phyloP scores from a whole-genome alignment of 2,329 filamentous ascomycete species.

The Raffaelea albimanens region DNA sequence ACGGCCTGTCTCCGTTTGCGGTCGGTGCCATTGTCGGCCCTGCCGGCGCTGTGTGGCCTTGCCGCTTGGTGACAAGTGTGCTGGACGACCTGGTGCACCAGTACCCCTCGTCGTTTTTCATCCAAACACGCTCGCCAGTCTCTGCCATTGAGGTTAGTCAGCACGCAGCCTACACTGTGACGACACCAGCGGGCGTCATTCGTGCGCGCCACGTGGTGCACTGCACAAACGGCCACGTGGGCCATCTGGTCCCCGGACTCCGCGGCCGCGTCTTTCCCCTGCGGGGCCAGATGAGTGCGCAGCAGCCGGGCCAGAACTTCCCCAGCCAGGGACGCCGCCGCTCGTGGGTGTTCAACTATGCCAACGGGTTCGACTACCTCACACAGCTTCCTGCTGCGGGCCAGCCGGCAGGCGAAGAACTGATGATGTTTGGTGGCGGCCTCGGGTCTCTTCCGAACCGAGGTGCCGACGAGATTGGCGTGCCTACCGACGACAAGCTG shows the following conservation, averaged over 20 bases:
- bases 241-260: slow-evolving; percentile 30
- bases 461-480: neutral
- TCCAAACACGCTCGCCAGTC: slow-evolving; percentile 37
- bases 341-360: neutral
- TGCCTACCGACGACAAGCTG: neutral
- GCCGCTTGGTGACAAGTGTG: slow-evolving; percentile 30
- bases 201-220: slow-evolving; percentile 33
- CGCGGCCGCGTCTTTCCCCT: slow-evolving; percentile 38
- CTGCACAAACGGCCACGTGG: slow-evolving; percentile 45
- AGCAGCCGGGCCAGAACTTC: slow-evolving; percentile 23
- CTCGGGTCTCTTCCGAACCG: neutral
- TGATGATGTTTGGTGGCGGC: neutral
- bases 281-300: slow-evolving; percentile 40
- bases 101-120: neutral
- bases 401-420: no score
- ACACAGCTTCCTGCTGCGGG: neutral
- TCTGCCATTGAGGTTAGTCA: slow-evolving; percentile 8
- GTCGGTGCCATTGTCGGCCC: neutral
- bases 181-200: slow-evolving; percentile 33
- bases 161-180: slow-evolving; percentile 23
- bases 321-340: slow-evolving; percentile 14
- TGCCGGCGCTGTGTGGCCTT: slow-evolving; percentile 28
- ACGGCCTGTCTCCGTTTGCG: neutral
- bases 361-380: neutral
- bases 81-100: slow-evolving; percentile 21